phyloP scores from a whole-genome alignment of 495 filamentous ascomycete genomes.

The Penicillium ucsense region DNA sequence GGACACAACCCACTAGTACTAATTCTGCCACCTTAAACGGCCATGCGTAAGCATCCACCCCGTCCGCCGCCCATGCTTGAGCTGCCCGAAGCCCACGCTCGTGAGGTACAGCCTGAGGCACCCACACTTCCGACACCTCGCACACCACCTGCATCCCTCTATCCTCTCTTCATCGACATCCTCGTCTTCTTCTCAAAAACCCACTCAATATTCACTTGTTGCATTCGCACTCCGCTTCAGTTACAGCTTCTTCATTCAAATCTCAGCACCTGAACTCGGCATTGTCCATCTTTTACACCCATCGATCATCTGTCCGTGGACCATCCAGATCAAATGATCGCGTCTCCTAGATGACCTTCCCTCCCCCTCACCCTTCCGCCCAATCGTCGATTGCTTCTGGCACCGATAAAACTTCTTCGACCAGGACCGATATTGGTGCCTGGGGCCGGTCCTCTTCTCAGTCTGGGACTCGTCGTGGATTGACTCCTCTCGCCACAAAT shows the following conservation, averaged over 20 bases:
- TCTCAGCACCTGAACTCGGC: neutral
- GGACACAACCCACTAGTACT: neutral
- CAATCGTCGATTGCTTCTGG: slow-evolving; percentile 54
- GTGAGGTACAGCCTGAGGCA: slow-evolving; percentile 17
- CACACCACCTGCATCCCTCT: slow-evolving; percentile 20
- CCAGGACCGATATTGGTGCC: slow-evolving; percentile 48
- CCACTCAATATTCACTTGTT: slow-evolving; percentile 9
- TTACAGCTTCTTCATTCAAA: slow-evolving; percentile 4
- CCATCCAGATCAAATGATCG: slow-evolving; percentile 46
- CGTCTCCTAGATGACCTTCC: slow-evolving; percentile 57
- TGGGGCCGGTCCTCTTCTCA: slow-evolving; percentile 52
- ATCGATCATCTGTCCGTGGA: slow-evolving; percentile 31
- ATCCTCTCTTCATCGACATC: slow-evolving; percentile 18
- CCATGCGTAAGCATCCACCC: neutral
- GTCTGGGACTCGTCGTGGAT: slow-evolving; percentile 48
- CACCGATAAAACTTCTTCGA: slow-evolving; percentile 46
- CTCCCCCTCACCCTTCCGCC: slow-evolving; percentile 51
- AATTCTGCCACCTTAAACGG: no score
- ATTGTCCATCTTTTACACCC: slow-evolving; percentile 15
- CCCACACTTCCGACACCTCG: slow-evolving; percentile 18
- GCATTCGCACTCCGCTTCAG: slow-evolving; percentile 3
- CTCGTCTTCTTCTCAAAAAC: slow-evolving; percentile 11
- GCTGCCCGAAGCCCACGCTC: slow-evolving; percentile 12
- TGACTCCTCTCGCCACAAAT: slow-evolving; percentile 55
- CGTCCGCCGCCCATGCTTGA: neutral